Evolutionary conservation across 257 asterid genomes (phyloP).

Genomic region (Coffea eugenioides): DNA sequence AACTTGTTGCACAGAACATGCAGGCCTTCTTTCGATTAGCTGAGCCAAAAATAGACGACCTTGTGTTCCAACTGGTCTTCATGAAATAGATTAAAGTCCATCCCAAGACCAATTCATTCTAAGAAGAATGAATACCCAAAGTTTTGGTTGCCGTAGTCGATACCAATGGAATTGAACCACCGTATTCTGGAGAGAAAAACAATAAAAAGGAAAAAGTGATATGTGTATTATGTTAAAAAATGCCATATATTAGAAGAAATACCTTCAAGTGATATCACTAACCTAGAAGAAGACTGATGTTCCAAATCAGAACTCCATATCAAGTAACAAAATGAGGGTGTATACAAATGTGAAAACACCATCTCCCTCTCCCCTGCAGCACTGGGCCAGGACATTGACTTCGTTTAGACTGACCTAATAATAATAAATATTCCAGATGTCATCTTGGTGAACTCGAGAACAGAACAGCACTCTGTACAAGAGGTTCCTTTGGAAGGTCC

Average conservation of each 20-base stretch:
- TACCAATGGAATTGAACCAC: not conserved
- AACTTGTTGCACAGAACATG: constrained; percentile 1
- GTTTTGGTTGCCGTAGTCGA: not conserved
- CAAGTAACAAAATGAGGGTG: constrained; percentile 17
- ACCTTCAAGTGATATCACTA: constrained; percentile 22
- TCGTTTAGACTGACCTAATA: constrained; percentile 17
- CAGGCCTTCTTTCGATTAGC: not conserved
- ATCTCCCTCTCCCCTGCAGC: constrained; percentile 10
- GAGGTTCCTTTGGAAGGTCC: constrained; percentile 24
- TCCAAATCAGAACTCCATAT: constrained; percentile 23
- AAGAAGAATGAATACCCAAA: constrained; percentile 1
- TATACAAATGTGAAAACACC: constrained; percentile 16
- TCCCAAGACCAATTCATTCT: constrained; percentile 7
- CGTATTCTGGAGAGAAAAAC: constrained; percentile 12
- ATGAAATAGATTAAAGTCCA: not conserved
- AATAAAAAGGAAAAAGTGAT: not conserved
- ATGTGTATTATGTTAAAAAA: not conserved
- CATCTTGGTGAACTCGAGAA: constrained; percentile 38
- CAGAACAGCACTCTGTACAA: constrained; percentile 19
- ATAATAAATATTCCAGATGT: constrained; percentile 23
- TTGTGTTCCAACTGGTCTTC: constrained; percentile 3
- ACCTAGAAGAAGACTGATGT: constrained; percentile 37
- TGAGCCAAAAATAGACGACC: not conserved
- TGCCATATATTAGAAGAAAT: not conserved
- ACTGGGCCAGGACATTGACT: constrained; percentile 12